Evolutionary conservation across 2,329 filamentous ascomycete genomes (phyloP).

Genomic region (Thelonectria blattea): DNA sequence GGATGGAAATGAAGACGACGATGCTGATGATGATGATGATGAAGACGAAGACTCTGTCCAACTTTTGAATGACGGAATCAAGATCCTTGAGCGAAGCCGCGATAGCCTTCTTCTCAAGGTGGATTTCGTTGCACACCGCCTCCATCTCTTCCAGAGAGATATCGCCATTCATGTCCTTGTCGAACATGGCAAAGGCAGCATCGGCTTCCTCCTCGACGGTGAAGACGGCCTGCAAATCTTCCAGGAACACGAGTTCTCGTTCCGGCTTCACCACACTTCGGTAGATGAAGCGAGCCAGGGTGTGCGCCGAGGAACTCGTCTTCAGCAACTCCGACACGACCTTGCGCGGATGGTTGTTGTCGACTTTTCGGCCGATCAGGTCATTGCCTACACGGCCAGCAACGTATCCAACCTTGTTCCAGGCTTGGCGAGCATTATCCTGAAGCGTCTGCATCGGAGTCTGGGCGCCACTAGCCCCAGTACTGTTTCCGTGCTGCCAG

Average conservation of each 20-base stretch:
- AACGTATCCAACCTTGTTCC: constrained; percentile 83
- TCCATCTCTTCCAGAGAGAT: constrained; percentile 96
- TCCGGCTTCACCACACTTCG: constrained; percentile 80
- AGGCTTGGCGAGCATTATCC: constrained; percentile 74
- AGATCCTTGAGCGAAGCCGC: constrained; percentile 93
- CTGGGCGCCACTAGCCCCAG: constrained; percentile 63
- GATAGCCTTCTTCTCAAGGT: constrained; percentile 92
- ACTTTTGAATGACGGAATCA: constrained; percentile 88
- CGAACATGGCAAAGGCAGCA: constrained; percentile 88
- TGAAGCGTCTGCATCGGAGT: constrained; percentile 79
- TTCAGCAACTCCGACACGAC: constrained; percentile 81
- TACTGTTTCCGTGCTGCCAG: constrained; percentile 49
- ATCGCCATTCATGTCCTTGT: constrained; percentile 95
- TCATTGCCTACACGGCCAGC: constrained; percentile 88
- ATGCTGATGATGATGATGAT: constrained; percentile 81
- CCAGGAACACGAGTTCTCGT: constrained; percentile 76
- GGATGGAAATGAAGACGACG: constrained; percentile 86
- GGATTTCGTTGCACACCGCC: constrained; percentile 91
- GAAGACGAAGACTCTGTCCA: constrained; percentile 88
- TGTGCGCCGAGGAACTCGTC: constrained; percentile 76
- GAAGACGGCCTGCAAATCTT: constrained; percentile 81
- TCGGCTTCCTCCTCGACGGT: constrained; percentile 84
- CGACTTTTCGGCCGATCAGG: constrained; percentile 79
- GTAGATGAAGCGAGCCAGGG: constrained; percentile 86
- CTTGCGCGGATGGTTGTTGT: constrained; percentile 80